These are phyloP conservation scores for Smithsoniella earleae DNA, from an alignment of 163 green algal species.

Conservation along the genomic window DNA sequence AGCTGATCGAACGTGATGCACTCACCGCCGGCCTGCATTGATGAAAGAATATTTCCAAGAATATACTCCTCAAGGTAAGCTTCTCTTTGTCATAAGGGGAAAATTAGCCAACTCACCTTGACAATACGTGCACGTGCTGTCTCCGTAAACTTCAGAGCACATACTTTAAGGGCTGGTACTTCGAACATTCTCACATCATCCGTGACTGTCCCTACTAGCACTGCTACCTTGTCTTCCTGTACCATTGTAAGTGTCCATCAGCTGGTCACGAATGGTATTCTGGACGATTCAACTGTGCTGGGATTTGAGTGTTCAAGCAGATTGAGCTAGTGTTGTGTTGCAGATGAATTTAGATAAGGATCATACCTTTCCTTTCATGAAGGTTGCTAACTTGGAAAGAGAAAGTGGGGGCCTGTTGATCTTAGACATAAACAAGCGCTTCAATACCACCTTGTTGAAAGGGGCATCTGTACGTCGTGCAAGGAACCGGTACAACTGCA, in stretches of 20 bases:
- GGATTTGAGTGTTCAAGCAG: background rate
- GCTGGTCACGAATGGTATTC: too few species aligned
- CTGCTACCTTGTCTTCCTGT: conserved; percentile 87
- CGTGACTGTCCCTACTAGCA: conserved; percentile 91
- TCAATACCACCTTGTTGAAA: conserved; percentile 97
- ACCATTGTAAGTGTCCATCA: too few species aligned
- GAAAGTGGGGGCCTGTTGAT: conserved; percentile 91
- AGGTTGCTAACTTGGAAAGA: conserved; percentile 84
- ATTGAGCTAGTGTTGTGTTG: too few species aligned
- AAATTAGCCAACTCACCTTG: conserved; percentile 53
- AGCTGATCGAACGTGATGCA: conserved; percentile 99
- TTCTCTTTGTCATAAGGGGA: background rate
- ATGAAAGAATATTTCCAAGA: background rate
- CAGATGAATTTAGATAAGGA: too few species aligned
- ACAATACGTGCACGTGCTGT: conserved; percentile 92
- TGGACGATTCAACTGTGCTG: background rate
- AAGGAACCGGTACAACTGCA: conserved; percentile 97
- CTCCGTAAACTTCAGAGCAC: conserved; percentile 89
- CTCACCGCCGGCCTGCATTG: conserved; percentile 83
- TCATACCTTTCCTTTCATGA: conserved; percentile 85
- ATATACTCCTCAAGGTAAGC: background rate
- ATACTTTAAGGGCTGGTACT: conserved; percentile 87
- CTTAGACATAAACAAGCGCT: conserved; percentile 91
- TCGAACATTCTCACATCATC: conserved; percentile 90
- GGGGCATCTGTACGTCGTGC: conserved; percentile 82